These are phyloP conservation scores for Alternaria sp. DNA, from an alignment of 2,329 filamentous ascomycete genomes.

Conservation along the genomic window DNA sequence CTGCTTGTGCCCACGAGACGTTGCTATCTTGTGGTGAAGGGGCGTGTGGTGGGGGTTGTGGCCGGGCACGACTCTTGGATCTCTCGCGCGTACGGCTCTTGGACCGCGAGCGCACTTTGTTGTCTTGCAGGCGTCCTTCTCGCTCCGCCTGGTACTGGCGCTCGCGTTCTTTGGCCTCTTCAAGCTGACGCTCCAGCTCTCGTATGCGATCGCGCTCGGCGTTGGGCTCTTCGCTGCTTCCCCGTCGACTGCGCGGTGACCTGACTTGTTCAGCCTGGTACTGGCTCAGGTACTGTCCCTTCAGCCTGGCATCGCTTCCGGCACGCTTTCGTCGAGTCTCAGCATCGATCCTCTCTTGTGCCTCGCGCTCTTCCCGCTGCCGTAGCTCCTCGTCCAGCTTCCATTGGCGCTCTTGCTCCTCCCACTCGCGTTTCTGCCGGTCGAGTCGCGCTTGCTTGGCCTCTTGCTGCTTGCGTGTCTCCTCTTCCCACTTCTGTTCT, in stretches of 20 bases:
- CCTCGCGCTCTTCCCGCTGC: slow-evolving; percentile 75
- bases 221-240: slow-evolving; percentile 57
- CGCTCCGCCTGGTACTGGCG: slow-evolving; percentile 69
- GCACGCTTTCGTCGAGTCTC: slow-evolving; percentile 70
- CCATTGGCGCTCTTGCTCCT: slow-evolving; percentile 80
- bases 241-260: slow-evolving; percentile 48
- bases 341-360: slow-evolving; percentile 70
- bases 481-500: slow-evolving; percentile 72
- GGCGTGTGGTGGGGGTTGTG: slow-evolving; percentile 48
- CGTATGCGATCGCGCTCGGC: slow-evolving; percentile 73
- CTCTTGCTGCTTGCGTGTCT: slow-evolving; percentile 67
- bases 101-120: slow-evolving; percentile 50
- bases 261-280: slow-evolving; percentile 75
- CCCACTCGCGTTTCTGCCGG: slow-evolving; percentile 76
- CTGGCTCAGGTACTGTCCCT: slow-evolving; percentile 85
- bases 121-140: slow-evolving; percentile 58
- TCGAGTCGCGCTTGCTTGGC: slow-evolving; percentile 67
- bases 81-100: slow-evolving; percentile 48
- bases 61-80: slow-evolving; percentile 47
- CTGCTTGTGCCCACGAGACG: slow-evolving; percentile 69
- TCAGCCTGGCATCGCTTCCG: slow-evolving; percentile 72
- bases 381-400: slow-evolving; percentile 77
- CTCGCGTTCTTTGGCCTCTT: slow-evolving; percentile 72
- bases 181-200: slow-evolving; percentile 79
- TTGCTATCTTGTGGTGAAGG: slow-evolving; percentile 60